These are phyloP conservation scores for Scedosporium aurantiacum DNA, from an alignment of 2,329 filamentous ascomycete genomes.

Conservation along the genomic window DNA sequence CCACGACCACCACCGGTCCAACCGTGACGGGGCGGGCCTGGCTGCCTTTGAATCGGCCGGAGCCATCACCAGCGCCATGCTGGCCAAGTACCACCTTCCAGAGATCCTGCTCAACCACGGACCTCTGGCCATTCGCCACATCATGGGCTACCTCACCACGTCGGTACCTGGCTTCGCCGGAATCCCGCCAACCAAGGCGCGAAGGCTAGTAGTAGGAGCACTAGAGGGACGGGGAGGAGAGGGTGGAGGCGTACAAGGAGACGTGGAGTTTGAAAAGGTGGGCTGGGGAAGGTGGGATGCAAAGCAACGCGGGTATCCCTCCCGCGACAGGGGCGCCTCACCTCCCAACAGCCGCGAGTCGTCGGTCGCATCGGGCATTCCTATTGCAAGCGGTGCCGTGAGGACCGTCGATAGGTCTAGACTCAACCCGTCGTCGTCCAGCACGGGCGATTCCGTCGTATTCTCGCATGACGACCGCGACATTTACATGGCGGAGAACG, in stretches of 20 bases:
- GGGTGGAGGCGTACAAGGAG: constrained; percentile 51
- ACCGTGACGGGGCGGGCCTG: constrained; percentile 27
- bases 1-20: constrained; percentile 8
- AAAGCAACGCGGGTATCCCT: constrained; percentile 54
- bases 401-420: constrained; percentile 37
- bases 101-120: constrained; percentile 84
- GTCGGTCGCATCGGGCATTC: constrained; percentile 40
- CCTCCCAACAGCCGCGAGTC: constrained; percentile 30
- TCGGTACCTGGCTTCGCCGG: constrained; percentile 86
- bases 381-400: constrained; percentile 37
- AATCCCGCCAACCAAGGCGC: constrained; percentile 80
- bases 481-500: constrained; percentile 64
- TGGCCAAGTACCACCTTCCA: constrained; percentile 83
- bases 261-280: constrained; percentile 85
- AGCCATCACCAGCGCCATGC: constrained; percentile 71
- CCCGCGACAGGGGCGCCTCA: constrained; percentile 25
- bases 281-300: constrained; percentile 97
- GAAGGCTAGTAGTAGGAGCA: constrained; percentile 83
- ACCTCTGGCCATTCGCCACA: constrained; percentile 84
- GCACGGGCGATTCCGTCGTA: constrained; percentile 59
- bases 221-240: constrained; percentile 65
- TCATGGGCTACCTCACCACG: constrained; percentile 89
- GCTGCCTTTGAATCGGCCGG: constrained; percentile 59
- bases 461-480: constrained; percentile 64
- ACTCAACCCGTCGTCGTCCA: constrained; percentile 42